Evolutionary conservation across 441 rosid genomes (phyloP).

Genomic region (Corymbia citriodora): DNA sequence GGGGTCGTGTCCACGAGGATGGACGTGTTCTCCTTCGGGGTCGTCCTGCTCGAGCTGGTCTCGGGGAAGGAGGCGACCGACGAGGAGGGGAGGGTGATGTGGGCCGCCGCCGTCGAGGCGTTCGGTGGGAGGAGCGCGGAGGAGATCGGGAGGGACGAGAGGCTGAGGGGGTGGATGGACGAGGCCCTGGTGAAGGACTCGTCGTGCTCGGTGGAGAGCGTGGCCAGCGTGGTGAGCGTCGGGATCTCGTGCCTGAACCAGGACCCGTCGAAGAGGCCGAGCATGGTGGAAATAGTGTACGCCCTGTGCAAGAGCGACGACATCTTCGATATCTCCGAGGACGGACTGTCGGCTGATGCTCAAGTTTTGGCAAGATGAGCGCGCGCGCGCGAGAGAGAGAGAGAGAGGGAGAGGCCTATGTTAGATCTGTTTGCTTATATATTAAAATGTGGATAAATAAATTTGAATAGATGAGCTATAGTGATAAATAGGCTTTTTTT

Average conservation of each 20-base stretch:
- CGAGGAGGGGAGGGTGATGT: slow-evolving; percentile 39
- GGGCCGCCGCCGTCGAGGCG: slow-evolving; percentile 29
- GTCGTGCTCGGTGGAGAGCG: slow-evolving; percentile 38
- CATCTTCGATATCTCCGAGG: slow-evolving; percentile 36
- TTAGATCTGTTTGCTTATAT: neutral
- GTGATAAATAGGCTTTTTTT: neutral
- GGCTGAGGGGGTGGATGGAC: slow-evolving; percentile 38
- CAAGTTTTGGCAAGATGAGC: slow-evolving; percentile 30
- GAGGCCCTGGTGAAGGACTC: slow-evolving; percentile 20
- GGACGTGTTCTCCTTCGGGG: slow-evolving; percentile 69
- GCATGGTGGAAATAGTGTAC: slow-evolving; percentile 66
- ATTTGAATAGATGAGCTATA: neutral
- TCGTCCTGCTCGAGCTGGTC: slow-evolving; percentile 58
- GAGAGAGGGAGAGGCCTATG: neutral
- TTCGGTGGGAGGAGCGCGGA: slow-evolving; percentile 29
- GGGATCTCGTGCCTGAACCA: slow-evolving; percentile 49
- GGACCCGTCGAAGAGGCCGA: slow-evolving; percentile 50
- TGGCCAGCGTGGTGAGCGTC: slow-evolving; percentile 35
- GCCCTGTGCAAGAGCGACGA: slow-evolving; percentile 52
- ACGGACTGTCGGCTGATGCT: slow-evolving; percentile 11
- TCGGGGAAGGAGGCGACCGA: slow-evolving; percentile 47
- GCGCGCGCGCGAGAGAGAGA: neutral
- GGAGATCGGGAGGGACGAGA: slow-evolving; percentile 16
- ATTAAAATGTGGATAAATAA: neutral
- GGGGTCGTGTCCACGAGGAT: slow-evolving; percentile 58